Conservation (phyloP, 23 red algal genomes). For the Cyanidioschyzon merolae region DNA sequence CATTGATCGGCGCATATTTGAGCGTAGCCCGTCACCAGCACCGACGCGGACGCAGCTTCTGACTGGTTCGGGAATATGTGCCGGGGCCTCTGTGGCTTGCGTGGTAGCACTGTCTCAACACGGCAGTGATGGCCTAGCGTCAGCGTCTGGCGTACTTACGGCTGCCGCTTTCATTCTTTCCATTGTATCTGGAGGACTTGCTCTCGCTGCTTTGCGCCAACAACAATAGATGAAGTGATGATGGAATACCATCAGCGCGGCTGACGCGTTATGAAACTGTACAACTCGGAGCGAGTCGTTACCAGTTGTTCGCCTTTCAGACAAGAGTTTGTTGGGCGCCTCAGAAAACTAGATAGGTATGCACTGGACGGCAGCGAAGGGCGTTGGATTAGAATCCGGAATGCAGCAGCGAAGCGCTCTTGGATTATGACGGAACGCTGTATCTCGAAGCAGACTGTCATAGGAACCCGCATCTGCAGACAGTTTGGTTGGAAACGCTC, state of each 20-base stretch:
- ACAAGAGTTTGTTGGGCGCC: neutral
- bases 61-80: neutral
- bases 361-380: neutral
- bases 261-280: too few relatives aligned
- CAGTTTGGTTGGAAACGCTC: too few relatives aligned
- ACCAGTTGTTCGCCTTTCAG: neutral
- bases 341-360: neutral
- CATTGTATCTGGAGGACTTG: neutral
- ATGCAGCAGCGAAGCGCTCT: too few relatives aligned
- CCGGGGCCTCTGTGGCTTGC: neutral
- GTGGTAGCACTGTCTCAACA: neutral
- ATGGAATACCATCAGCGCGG: too few relatives aligned
- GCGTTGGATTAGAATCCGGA: neutral
- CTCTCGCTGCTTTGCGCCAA: neutral
- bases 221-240: too few relatives aligned
- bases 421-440: too few relatives aligned
- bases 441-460: too few relatives aligned
- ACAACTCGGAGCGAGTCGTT: neutral
- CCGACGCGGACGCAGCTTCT: neutral
- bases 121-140: neutral
- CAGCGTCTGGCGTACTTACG: neutral
- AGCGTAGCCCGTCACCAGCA: neutral
- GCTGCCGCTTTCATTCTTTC: neutral
- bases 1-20: constrained; percentile 14
- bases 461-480: too few relatives aligned